Conservation (phyloP, 2,329 filamentous ascomycete species). For the Epicoccum nigrum region DNA sequence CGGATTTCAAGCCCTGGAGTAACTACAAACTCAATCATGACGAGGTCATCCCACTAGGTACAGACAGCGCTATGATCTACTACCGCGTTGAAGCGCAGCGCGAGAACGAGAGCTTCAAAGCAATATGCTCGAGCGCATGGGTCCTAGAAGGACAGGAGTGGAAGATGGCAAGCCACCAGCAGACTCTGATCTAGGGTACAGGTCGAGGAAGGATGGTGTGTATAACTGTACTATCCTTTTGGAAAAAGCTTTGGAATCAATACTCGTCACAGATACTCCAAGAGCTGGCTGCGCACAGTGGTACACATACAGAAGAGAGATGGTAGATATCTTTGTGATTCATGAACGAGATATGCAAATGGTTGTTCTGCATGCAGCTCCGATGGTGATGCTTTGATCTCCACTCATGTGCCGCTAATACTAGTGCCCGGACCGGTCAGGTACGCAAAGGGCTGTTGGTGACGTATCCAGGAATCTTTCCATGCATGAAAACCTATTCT, state of each 20-base stretch:
- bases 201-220: no score
- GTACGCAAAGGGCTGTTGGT: no score
- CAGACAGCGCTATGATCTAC: conserved; percentile 33
- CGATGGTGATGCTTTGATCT: conserved; percentile 12
- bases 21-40: conserved; percentile 37
- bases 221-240: no score
- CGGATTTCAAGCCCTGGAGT: conserved; percentile 32
- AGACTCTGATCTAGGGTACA: conserved; percentile 31
- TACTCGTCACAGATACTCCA: no score
- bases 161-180: conserved; percentile 40
- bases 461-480: no score
- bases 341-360: background rate
- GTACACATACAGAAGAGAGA: no score
- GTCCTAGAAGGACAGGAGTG: conserved; percentile 28
- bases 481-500: no score
- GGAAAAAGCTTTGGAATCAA: background rate
- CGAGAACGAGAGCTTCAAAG: conserved; percentile 23
- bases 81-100: conserved; percentile 33
- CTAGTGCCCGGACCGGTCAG: conserved; percentile 30
- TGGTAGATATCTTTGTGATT: no score
- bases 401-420: conserved; percentile 18
- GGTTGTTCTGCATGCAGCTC: background rate
- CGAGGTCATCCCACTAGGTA: conserved; percentile 33
- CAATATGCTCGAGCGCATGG: conserved; percentile 37
- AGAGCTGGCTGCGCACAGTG: no score